Base-by-base conservation (phyloP, 768 basidiomycete genomes). In the Rhodosporidiobolus odoratus region DNA sequence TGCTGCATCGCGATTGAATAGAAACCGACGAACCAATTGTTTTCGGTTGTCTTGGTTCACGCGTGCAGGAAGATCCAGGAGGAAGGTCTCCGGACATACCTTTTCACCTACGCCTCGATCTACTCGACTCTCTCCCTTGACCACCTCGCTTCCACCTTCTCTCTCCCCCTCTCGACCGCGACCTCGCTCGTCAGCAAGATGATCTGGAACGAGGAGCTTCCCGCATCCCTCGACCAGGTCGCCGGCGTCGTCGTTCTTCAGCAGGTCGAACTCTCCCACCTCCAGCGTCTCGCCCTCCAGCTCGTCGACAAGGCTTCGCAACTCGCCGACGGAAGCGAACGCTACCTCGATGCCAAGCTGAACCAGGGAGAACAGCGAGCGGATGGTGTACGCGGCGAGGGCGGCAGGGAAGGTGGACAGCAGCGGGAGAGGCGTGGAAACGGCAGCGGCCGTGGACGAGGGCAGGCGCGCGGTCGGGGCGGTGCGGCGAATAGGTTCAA, bases 201-300 rank as follows among this genome's bases (percentile, higher is more conserved):
- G 96, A 96, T 98, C 76, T 97, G 94, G 92, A 92, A 85, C 77
- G 96, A 97, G 77, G 93, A 97, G 78, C 83, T 99, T 17, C 66
- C 78, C 13, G 96, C 95, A 4, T 94, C 93, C 23, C 83, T 98
- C 64, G 96, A 98, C 79, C 92, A 91, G 78, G 88, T 91, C 25
- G 88, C 88, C 32, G 89, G 87, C 45, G 92, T 95, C 52, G 85
- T 99, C 65, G 88, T 95, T 56, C 93, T 98, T 84, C 92, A 98
- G 78, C 88, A 92, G 65, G 85, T 92, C 66, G 94, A 97, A 75
- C 84, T 90, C 45, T 87, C 89, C 23, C 89, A 91, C 56, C 83
- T 89, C 6, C 96, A 99, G 80, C 89, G 92, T 78, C 83, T 97
- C n/a, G 88, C 91, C 2, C 89, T 89, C 77, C 85, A 86, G 48